Percentiles rank a stretch among this genome's conserved stretches.
Evolutionary conservation across 306 rosid species (phyloP).

Genomic region (Castanospermum australe): DNA sequence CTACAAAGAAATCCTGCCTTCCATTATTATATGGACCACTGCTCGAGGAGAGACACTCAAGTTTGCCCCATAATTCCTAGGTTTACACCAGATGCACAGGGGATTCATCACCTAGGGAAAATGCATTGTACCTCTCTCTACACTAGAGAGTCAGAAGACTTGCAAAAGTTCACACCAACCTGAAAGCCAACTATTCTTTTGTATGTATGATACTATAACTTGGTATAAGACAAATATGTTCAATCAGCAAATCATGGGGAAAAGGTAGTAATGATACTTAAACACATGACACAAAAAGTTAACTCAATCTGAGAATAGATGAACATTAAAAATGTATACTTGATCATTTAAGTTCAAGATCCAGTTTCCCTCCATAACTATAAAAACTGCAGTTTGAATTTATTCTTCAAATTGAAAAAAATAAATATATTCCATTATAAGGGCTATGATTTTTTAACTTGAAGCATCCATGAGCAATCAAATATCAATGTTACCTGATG

Average conservation of each 20-base stretch:
- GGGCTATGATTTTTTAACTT: neutral
- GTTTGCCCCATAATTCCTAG: neutral
- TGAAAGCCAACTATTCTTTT: neutral
- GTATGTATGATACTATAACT: neutral
- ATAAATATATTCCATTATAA: neutral
- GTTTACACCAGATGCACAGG: neutral
- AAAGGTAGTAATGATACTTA: neutral
- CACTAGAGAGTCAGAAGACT: neutral
- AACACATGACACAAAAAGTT: neutral
- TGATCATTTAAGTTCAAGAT: neutral
- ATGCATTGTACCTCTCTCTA: neutral
- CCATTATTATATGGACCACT: neutral
- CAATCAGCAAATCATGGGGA: neutral
- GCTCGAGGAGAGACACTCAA: neutral
- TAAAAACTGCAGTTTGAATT: neutral
- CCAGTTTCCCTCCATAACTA: neutral
- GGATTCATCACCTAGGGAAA: neutral
- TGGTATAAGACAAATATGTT: neutral
- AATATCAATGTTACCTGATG: slow-evolving; percentile 50
- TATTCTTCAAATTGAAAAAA: neutral
- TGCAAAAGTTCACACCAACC: neutral
- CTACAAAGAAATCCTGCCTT: neutral
- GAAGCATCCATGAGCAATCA: neutral
- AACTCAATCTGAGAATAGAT: neutral
- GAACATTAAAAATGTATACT: neutral